Evolutionary conservation across 768 basidiomycete species (phyloP), one percentile per base, ranked within the genome.

Genomic region (Tricholoma bakamatsutake): DNA sequence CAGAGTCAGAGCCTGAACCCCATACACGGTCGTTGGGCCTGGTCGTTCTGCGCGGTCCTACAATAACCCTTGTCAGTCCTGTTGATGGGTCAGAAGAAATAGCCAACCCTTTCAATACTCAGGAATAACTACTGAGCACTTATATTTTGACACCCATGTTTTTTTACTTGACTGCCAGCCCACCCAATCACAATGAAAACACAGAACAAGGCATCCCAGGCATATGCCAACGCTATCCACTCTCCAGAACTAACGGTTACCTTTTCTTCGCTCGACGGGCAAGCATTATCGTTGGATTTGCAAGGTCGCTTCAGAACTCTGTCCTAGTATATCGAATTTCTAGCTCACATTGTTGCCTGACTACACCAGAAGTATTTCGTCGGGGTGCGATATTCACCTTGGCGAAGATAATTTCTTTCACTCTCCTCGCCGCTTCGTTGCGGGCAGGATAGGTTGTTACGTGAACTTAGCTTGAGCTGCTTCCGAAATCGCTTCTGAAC

Each of bases 81-180:
- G 89, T 94, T 11, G 96, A 98, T 61, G 96, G 96, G 54, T 93
- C 84, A 55, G 93, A 95, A 69, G 93, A 95, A 69, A 95, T 96
- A 54, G 85, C 87, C 12, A 95, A 96, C 69, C 93, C 93, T 2
- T 96, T 96, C 75, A 61, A 81, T 50, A 76, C 80, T 4, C 85
- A 86, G 66, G 89, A 91, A 64, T 86, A 74, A 64, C 65, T 58
- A 64, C 33, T 18, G 12, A 5, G 35, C n/a, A 31, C 46, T 15
- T 31, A 17, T 30, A 30, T 17, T 0, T 30, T 17, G 30, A 40
- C 49, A 15, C 28, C 24, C 37, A 40, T 48, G 53, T 56, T 50
- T 48, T 53, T 48, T 52, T 24, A 24, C 21, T 24, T 24, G 28
- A 34, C 18, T 35, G 31, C 31, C 40, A 27, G 21, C 24, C 17